Base-by-base conservation (phyloP, 495 filamentous ascomycete genomes). In the Thozetella sp. region DNA sequence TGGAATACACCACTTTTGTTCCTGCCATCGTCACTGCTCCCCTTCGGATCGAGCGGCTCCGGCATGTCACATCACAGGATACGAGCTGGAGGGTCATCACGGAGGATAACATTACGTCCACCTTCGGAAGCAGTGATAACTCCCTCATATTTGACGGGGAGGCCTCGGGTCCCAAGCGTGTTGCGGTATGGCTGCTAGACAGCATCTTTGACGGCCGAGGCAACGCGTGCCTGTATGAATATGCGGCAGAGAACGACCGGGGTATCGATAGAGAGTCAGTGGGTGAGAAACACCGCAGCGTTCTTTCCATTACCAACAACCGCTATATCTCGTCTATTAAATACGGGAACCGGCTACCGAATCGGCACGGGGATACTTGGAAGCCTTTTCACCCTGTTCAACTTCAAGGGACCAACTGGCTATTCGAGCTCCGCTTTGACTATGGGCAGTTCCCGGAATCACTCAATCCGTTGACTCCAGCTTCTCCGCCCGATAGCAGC, bases 401-500 rank as follows among this genome's bases (percentile, higher is more conserved):
- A 17, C 30, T 37, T 37, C 48, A 30, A 17, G 27, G 9, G 57
- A 66, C 15, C 45, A 25, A 60, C 6, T 77, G 74, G 74, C 53
- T 68, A 57, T 78, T 76, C 43, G 54, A 69, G 40, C 24, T 72
- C 0, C 63, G 76, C 20, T 66, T 78, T 30, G 75, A 78, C 53
- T 78, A 77, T 55, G 74, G 74, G 1, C 72, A 78, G 22, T n/a
- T n/a, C n/a, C n/a, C n/a, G n/a, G n/a, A n/a, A n/a, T n/a, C n/a
- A n/a, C n/a, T n/a, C 72, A 76, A 50, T 51, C 63, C 52, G 0
- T 3, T 0, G 13, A 22, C 1, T 12, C 9, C 23, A 64, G 70
- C 0, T 57, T 22, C 1, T 54, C 62, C 3, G 13, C 2, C 0
- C 61, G 55, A 2, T 27, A 1, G 1, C 13, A 11, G 6, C 0